Base-by-base conservation (phyloP, 257 asterid species). In the Fraxinus excelsior region DNA sequence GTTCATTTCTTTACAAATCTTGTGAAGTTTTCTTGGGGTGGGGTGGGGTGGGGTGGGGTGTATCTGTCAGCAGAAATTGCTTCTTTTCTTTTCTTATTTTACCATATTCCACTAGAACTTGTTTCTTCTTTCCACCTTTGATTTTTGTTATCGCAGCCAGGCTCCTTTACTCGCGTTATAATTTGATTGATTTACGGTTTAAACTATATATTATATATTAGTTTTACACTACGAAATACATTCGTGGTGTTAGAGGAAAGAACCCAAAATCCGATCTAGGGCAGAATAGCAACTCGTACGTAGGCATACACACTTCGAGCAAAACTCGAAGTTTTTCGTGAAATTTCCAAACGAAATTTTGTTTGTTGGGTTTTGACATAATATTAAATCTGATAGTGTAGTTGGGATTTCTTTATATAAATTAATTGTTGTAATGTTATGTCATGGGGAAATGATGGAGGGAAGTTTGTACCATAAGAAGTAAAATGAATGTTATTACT, bases 61-160 rank as follows among this genome's bases (percentile, higher is more conserved):
- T 74, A 72, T 77, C 65, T 74, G 67, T 73, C 76, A 74, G 71
- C 79, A 68, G 23, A 78, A 80, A 75, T 82, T 80, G 78, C 82
- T 80, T 86, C 82, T 79, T 74, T 78, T 25, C 56, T 71, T 32
- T 32, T 32, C 35, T 32, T 32, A 32, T 32, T 32, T 32, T 32
- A 32, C 5, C 4, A 32, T 32, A n/a, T 14, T 46, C 58, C 4
- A 14, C 58, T 4, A 46, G 8, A 46, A 46, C 0, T 46, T 46
- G 8, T 46, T 46, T 46, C 58, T 46, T 18, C 58, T 46, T 46
- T 46, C 58, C n/a, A 46, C 58, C 58, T 16, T 46, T 46, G 3
- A 3, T 46, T 46, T 46, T 46, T 14, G 56, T 46, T 13, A 37
- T 37, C 42, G 42, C 10, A 37, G 10, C 42, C 10, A 37, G 42